Evolutionary conservation across 2,329 filamentous ascomycete genomes (phyloP), one percentile per base, ranked within the genome.

Genomic region (Fusarium liriodendri): DNA sequence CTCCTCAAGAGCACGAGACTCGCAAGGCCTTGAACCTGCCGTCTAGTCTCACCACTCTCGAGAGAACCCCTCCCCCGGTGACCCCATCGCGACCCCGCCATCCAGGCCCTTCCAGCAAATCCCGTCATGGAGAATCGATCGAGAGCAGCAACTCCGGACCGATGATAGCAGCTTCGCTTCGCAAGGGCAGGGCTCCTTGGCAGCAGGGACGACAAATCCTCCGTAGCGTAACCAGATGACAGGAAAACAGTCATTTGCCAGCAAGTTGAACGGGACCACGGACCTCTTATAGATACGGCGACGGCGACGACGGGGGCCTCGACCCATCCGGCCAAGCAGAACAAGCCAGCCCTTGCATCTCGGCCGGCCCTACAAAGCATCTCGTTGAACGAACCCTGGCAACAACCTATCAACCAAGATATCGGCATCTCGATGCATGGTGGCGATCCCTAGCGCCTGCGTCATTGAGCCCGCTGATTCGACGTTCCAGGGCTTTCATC

Each of bases 391-490:
- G 29, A 52, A 62, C 65, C 60, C 45, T 33, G 61, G 58, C 54
- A 62, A 66, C 68, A 54, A 60, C 32, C 60, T 57, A 66, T 72
- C 61, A 66, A 60, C 16, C 42, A 37, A 73, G 67, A 67, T 58
- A 64, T 35, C n/a, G 59, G 62, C 66, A 66, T 67, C 25, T 66
- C 57, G 58, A 64, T 62, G 58, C 62, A 55, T 60, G 47, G 69
- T 74, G 70, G 68, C 62, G 58, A 70, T 77, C 64, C 55, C 22
- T 62, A 61, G 59, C 57, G 57, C 61, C 54, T 73, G 73, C 61
- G 69, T 68, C 73, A 70, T 66, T 35, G 47, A 32, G 57, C 37
- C 62, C 33, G n/a, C 52, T 70, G 62, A 70, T 67, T 68, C 61
- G 60, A 25, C 16, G 22, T 45, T 71, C 18, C 25, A 60, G 50